phyloP scores from a whole-genome alignment of 1,284 basidiomycete genomes.

The Boletus smithii region DNA sequence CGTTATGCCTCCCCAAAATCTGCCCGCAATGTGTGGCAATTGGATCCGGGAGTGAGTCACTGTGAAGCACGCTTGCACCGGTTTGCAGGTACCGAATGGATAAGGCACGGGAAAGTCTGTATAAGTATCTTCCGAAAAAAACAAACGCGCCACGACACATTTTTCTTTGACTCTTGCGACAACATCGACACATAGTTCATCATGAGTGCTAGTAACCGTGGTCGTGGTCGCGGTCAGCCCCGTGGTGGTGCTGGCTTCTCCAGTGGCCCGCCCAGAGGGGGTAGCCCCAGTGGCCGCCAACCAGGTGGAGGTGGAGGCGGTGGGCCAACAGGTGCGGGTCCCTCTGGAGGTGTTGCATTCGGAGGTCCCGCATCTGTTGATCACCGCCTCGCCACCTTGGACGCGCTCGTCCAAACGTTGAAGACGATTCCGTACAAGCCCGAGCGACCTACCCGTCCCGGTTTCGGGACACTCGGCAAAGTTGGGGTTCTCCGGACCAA shows the following conservation, averaged over 20 bases:
- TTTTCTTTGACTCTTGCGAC: conserved; percentile 2
- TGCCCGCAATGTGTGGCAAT: too few relatives aligned
- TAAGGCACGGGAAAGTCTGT: neutral
- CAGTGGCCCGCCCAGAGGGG: conserved; percentile 11
- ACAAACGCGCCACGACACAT: neutral
- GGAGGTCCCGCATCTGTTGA: conserved; percentile 44
- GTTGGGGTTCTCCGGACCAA: conserved; percentile 58
- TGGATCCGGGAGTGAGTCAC: neutral
- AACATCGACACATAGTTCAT: neutral
- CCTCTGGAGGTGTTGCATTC: conserved; percentile 41
- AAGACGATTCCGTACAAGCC: conserved; percentile 33
- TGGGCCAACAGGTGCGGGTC: conserved; percentile 33
- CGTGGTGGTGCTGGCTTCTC: neutral
- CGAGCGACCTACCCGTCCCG: conserved; percentile 60
- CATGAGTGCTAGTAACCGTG: conserved; percentile 24
- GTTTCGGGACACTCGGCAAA: conserved; percentile 58
- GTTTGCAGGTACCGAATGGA: neutral
- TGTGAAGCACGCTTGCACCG: neutral
- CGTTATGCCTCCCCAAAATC: too few relatives aligned
- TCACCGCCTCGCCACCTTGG: conserved; percentile 39
- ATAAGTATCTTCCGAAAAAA: conserved; percentile 10
- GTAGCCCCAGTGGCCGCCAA: conserved; percentile 12
- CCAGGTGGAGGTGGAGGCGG: conserved; percentile 28
- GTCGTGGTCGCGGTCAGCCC: conserved; percentile 21
- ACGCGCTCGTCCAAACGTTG: conserved; percentile 48